A percentile compares a stretch with the other conserved stretches of the same genome.
phyloP scores from a whole-genome alignment of 495 filamentous ascomycete species.

The Stereocaulon alpinum region DNA sequence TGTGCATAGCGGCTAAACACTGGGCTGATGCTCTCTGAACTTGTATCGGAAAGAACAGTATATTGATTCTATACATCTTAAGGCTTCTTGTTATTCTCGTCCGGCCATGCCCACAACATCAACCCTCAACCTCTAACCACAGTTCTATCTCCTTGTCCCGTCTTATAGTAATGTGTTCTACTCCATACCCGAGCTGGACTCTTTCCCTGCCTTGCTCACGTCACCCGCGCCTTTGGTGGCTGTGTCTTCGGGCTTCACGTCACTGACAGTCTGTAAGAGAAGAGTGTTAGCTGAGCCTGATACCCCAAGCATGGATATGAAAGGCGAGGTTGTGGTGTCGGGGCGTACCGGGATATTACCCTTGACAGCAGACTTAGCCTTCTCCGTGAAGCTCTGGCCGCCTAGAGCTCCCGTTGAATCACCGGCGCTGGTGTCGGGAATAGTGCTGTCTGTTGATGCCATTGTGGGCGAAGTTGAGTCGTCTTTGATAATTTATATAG shows the following conservation, averaged over 20 bases:
- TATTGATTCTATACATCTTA: background rate
- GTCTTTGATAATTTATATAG: background rate
- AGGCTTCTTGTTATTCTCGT: background rate
- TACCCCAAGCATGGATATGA: too few relatives aligned
- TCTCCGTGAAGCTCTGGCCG: slow-evolving; percentile 14
- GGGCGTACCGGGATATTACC: slow-evolving; percentile 11
- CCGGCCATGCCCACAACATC: background rate
- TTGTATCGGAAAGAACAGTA: background rate
- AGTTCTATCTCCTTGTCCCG: background rate
- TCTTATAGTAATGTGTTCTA: slow-evolving; percentile 14
- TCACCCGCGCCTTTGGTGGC: slow-evolving; percentile 2
- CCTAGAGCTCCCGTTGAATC: slow-evolving; percentile 10
- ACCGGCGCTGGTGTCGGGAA: slow-evolving; percentile 6
- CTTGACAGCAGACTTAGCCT: slow-evolving; percentile 15
- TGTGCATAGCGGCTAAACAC: background rate
- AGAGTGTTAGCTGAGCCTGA: background rate
- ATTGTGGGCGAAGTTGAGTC: background rate
- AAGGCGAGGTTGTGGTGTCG: too few relatives aligned
- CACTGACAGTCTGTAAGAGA: slow-evolving; percentile 5
- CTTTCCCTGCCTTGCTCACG: slow-evolving; percentile 4
- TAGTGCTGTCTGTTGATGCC: slow-evolving; percentile 17
- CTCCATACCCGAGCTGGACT: background rate
- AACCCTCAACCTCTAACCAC: background rate
- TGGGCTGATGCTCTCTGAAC: background rate
- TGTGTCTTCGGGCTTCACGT: slow-evolving; percentile 1